Evolutionary conservation across 768 basidiomycete species (phyloP), one percentile per base, ranked within the genome.

Genomic region (Termitomyces sp.): DNA sequence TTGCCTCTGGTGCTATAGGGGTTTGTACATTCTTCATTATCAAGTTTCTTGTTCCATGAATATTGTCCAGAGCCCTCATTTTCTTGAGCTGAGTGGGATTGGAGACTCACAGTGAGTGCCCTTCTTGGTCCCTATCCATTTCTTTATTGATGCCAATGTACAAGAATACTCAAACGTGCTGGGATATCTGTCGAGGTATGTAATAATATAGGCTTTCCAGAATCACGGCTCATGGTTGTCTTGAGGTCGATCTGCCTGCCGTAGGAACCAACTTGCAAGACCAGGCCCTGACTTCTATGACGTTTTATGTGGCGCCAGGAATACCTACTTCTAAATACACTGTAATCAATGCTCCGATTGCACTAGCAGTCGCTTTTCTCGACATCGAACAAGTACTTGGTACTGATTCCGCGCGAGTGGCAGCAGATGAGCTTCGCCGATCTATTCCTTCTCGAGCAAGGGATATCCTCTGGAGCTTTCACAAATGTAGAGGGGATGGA

Each of bases 201-300:
- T 14, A 9, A 26, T 7, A 13, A 30, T 30, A 30, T 30, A 7
- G 30, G 30, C 3, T 20, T 44, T 27, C 18, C 5, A 20, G 27
- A 33, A n/a, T n/a, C 7, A 22, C 27, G 40, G 36, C 37, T 14
- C n/a, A 26, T 24, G 8, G 7, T 30, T 4, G 30, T 32, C 13
- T 18, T 10, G 16, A 60, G 59, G 55, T 60, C 16, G 51, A 60
- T 46, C 27, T 60, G 18, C 59, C 59, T 20, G 50, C 59, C n/a
- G 51, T 60, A 13, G 59, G 59, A 16, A 60, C 59, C 37, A 60
- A 60, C 45, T 53, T 60, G 42, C 59, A 60, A 49, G 59, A 60
- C 16, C 59, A 60, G 33, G 49, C 55, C 13, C 55, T 56, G 26
- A 53, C 53, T n/a, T 9, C 36, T 9, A 24, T 42, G 2, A 9